Percentiles rank a stretch among this genome's conserved stretches.
These are phyloP conservation scores for Pseudogymnoascus sp. DNA, from an alignment of 2,329 filamentous ascomycete genomes.

Conservation along the genomic window DNA sequence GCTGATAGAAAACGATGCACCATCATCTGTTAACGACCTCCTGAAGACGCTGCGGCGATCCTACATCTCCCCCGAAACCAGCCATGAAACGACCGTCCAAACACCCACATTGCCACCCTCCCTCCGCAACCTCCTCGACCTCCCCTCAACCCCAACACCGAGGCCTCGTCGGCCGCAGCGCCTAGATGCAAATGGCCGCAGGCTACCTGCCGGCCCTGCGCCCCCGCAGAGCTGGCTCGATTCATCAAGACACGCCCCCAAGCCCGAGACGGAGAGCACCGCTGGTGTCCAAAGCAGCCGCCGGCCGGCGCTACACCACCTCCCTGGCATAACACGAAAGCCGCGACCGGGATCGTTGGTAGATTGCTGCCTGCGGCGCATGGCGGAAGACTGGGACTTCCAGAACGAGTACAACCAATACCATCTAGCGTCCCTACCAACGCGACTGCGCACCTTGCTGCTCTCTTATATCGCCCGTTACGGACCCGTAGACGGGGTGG, in stretches of 20 bases:
- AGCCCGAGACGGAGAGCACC: slow-evolving; percentile 9
- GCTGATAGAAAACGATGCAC: slow-evolving; percentile 24
- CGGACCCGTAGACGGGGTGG: slow-evolving; percentile 38
- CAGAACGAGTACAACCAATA: slow-evolving; percentile 49
- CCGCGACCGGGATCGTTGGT: slow-evolving; percentile 31
- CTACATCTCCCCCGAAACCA: slow-evolving; percentile 28
- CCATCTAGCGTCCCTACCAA: slow-evolving; percentile 48
- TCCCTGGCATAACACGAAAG: slow-evolving; percentile 38
- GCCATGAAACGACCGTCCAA: slow-evolving; percentile 23
- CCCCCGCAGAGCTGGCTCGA: slow-evolving; percentile 51
- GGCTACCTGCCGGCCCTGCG: slow-evolving; percentile 50
- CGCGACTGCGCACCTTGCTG: slow-evolving; percentile 43
- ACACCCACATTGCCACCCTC: slow-evolving; percentile 50
- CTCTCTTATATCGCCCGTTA: slow-evolving; percentile 42
- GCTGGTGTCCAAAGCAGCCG: slow-evolving; percentile 16
- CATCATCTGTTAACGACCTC: slow-evolving; percentile 49
- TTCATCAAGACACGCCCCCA: slow-evolving; percentile 26
- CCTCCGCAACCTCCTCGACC: slow-evolving; percentile 50
- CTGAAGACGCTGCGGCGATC: slow-evolving; percentile 48
- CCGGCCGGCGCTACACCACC: slow-evolving; percentile 24
- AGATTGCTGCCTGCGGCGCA: slow-evolving; percentile 41
- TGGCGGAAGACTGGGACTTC: slow-evolving; percentile 48
- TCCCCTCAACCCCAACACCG: slow-evolving; percentile 49
- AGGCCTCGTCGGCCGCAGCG: slow-evolving; percentile 33
- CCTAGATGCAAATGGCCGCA: slow-evolving; percentile 40